Conservation (phyloP, 2,329 filamentous ascomycete species). For the Cladosporium sp. region DNA sequence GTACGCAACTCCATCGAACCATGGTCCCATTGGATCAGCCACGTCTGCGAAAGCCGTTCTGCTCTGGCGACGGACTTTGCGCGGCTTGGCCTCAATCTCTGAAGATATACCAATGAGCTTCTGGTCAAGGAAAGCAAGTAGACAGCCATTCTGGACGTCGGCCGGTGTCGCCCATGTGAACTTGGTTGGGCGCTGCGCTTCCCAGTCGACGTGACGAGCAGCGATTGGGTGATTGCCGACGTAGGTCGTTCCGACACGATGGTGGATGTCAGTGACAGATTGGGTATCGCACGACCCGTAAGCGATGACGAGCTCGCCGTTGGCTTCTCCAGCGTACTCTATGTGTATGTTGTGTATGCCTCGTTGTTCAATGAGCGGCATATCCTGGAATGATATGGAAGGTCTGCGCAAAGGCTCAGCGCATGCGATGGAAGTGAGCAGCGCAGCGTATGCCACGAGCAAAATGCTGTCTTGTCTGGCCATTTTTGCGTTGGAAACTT, state of each 20-base stretch:
- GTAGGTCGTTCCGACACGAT: constrained; percentile 35
- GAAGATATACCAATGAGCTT: constrained; percentile 39
- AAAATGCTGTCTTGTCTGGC: neutral
- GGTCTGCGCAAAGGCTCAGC: neutral
- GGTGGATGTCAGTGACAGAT: neutral
- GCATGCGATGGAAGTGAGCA: neutral
- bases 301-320: constrained; percentile 42
- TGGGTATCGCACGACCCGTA: constrained; percentile 41
- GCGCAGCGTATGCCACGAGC: neutral
- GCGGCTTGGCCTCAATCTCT: constrained; percentile 34
- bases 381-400: constrained; percentile 21
- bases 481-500: neutral
- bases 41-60: constrained; percentile 37
- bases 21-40: constrained; percentile 54
- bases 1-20: constrained; percentile 63
- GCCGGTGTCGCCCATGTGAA: constrained; percentile 47
- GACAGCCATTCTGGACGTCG: constrained; percentile 37
- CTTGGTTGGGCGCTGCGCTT: constrained; percentile 37
- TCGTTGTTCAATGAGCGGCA: constrained; percentile 24
- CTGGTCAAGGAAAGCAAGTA: constrained; percentile 42
- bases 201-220: constrained; percentile 23
- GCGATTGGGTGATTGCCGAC: constrained; percentile 30
- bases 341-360: constrained; percentile 48
- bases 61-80: constrained; percentile 31
- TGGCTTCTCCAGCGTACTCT: constrained; percentile 39